These are phyloP conservation scores for Colletotrichum spinosum DNA, from an alignment of 2,329 filamentous ascomycete genomes.

Conservation along the genomic window DNA sequence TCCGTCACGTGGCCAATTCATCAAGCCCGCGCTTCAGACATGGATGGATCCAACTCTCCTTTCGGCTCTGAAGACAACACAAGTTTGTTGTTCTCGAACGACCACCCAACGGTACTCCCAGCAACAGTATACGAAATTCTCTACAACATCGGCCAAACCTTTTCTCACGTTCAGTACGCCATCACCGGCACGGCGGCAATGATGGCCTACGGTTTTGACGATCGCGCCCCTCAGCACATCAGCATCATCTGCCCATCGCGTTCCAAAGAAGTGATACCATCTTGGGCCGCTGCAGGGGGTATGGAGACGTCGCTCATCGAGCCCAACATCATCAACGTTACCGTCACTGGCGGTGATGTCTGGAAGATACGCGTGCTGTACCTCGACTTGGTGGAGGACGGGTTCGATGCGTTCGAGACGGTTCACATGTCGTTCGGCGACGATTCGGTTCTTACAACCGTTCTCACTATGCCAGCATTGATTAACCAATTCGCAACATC, in stretches of 20 bases:
- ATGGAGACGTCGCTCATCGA: slow-evolving; percentile 45
- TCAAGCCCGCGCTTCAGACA: neutral
- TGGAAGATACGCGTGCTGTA: slow-evolving; percentile 53
- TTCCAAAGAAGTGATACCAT: slow-evolving; percentile 49
- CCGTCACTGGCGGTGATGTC: slow-evolving; percentile 48
- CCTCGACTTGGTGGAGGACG: slow-evolving; percentile 37
- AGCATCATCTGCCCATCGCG: slow-evolving; percentile 55
- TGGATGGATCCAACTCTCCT: neutral
- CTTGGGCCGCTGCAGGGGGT: slow-evolving; percentile 54
- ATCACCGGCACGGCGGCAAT: slow-evolving; percentile 60
- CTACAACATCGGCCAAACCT: slow-evolving; percentile 48
- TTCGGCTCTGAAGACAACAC: neutral
- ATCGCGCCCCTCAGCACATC: slow-evolving; percentile 46
- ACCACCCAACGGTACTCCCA: slow-evolving; percentile 40
- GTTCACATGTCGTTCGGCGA: slow-evolving; percentile 36
- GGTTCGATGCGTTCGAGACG: slow-evolving; percentile 46
- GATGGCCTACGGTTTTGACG: slow-evolving; percentile 54
- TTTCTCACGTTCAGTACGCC: slow-evolving; percentile 59
- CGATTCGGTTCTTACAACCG: slow-evolving; percentile 17
- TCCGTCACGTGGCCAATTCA: too few species aligned
- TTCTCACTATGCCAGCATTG: slow-evolving; percentile 50
- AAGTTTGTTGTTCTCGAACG: neutral
- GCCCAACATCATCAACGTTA: slow-evolving; percentile 56
- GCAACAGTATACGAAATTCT: slow-evolving; percentile 53
- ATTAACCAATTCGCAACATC: slow-evolving; percentile 48